These are phyloP conservation scores for Candida argentea DNA, from an alignment of 805 yeast species.

Conservation along the genomic window DNA sequence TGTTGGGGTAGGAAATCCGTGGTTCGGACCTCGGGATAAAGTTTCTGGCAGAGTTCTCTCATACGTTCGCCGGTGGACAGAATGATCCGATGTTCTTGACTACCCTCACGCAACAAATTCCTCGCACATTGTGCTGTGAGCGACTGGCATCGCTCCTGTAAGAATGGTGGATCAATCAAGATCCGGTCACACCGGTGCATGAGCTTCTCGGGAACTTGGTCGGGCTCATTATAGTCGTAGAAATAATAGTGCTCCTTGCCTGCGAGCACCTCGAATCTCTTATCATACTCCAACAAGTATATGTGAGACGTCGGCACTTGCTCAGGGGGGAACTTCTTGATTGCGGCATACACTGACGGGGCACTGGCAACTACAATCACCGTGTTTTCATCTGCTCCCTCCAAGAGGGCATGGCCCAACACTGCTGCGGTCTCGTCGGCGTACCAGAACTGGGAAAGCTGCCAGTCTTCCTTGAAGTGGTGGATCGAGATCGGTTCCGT, in stretches of 20 bases:
- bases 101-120: slow-evolving; percentile 39
- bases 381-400: slow-evolving; percentile 65
- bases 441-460: slow-evolving; percentile 89
- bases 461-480: slow-evolving; percentile 86
- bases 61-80: slow-evolving; percentile 88
- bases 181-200: slow-evolving; percentile 59
- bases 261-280: slow-evolving; percentile 63
- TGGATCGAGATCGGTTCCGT: slow-evolving; percentile 51
- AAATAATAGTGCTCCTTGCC: slow-evolving; percentile 56
- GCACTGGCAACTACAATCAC: slow-evolving; percentile 75
- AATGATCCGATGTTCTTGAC: slow-evolving; percentile 39
- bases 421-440: slow-evolving; percentile 59
- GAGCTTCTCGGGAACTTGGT: slow-evolving; percentile 45
- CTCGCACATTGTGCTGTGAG: slow-evolving; percentile 49
- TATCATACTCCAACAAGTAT: slow-evolving; percentile 71
- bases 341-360: slow-evolving; percentile 86
- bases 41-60: slow-evolving; percentile 47
- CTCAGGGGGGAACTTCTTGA: slow-evolving; percentile 40
- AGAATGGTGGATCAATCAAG: slow-evolving; percentile 81
- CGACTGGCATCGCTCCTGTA: slow-evolving; percentile 72
- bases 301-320: slow-evolving; percentile 58
- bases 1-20: slow-evolving; percentile 75
- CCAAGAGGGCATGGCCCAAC: slow-evolving; percentile 61
- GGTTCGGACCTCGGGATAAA: slow-evolving; percentile 53
- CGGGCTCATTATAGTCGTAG: slow-evolving; percentile 70